These are phyloP conservation scores for Schizochytrium sp. DNA, from an alignment of 108 stramenopile genomes.

Conservation along the genomic window DNA sequence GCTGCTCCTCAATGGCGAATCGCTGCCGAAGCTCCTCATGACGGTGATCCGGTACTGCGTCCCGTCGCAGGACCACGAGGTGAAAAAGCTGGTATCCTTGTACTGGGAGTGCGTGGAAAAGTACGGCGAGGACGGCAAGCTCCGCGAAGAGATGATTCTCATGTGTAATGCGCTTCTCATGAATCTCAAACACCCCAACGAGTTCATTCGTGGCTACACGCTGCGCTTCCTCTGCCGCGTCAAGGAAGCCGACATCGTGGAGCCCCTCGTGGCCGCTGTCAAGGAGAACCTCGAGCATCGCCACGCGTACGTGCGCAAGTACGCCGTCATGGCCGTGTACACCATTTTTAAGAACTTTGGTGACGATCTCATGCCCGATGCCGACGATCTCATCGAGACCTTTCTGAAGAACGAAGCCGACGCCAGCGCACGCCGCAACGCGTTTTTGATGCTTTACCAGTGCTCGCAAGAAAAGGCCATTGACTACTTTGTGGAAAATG, in stretches of 20 bases:
- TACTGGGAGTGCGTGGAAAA: constrained; percentile 99
- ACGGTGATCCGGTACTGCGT: constrained; percentile 74
- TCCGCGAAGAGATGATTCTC: constrained; percentile 95
- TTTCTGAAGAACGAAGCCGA: constrained; percentile 81
- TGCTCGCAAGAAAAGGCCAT: constrained; percentile 84
- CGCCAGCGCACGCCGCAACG: constrained; percentile 83
- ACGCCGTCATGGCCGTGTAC: constrained; percentile 87
- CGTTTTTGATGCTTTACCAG: constrained; percentile 96
- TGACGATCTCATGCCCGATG: constrained; percentile 84
- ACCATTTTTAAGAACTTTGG: constrained; percentile 65
- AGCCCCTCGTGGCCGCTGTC: constrained; percentile 85
- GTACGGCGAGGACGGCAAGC: constrained; percentile 67
- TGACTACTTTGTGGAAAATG: constrained; percentile 83
- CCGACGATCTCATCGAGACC: constrained; percentile 79
- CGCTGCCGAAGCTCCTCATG: constrained; percentile 48
- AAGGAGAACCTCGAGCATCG: constrained; percentile 90
- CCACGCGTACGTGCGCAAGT: constrained; percentile 92
- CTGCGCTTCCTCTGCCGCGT: constrained; percentile 96
- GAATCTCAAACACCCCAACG: constrained; percentile 97
- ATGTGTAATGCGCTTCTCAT: constrained; percentile 93
- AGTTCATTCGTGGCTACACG: constrained; percentile 96
- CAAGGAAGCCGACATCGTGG: constrained; percentile 90
- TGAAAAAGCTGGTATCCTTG: constrained; percentile 95
- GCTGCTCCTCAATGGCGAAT: constrained; percentile 71
- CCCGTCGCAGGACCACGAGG: constrained; percentile 90